phyloP scores from a whole-genome alignment of 2,329 filamentous ascomycete species.

The Pseudogymnoascus sp. region DNA sequence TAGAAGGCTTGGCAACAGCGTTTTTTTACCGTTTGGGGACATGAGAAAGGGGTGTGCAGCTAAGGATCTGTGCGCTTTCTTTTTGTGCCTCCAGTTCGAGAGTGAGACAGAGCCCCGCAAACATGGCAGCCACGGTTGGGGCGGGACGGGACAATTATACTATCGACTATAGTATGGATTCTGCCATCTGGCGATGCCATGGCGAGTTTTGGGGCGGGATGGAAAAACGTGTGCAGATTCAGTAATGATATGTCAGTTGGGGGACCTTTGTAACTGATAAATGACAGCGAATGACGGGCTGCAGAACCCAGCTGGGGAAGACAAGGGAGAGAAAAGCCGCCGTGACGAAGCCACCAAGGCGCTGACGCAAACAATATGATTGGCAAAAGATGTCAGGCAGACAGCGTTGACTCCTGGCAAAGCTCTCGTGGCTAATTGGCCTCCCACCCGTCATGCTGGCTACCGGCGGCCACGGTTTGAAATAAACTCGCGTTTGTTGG shows the following conservation, averaged over 20 bases:
- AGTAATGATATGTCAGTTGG: constrained; percentile 5
- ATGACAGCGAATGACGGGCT: background rate
- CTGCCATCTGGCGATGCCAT: background rate
- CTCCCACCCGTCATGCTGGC: background rate
- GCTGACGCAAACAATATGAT: background rate
- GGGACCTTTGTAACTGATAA: background rate
- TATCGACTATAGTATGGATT: background rate
- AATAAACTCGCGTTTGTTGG: constrained; percentile 1
- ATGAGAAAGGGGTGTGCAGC: background rate
- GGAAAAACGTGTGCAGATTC: background rate
- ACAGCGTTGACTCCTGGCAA: background rate
- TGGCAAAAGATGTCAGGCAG: background rate
- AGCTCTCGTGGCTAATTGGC: background rate
- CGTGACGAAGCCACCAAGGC: background rate
- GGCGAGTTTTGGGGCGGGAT: background rate
- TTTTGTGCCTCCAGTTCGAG: background rate
- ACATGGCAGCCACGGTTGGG: constrained; percentile 1
- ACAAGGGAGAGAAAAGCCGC: background rate
- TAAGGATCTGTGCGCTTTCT: background rate
- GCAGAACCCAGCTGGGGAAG: background rate
- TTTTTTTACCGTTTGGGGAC: background rate
- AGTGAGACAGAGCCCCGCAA: background rate
- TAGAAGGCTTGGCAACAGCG: background rate
- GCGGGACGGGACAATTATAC: background rate
- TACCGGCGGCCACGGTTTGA: background rate